phyloP scores from a whole-genome alignment of 768 basidiomycete genomes.

The Lactarius akahatsu region DNA sequence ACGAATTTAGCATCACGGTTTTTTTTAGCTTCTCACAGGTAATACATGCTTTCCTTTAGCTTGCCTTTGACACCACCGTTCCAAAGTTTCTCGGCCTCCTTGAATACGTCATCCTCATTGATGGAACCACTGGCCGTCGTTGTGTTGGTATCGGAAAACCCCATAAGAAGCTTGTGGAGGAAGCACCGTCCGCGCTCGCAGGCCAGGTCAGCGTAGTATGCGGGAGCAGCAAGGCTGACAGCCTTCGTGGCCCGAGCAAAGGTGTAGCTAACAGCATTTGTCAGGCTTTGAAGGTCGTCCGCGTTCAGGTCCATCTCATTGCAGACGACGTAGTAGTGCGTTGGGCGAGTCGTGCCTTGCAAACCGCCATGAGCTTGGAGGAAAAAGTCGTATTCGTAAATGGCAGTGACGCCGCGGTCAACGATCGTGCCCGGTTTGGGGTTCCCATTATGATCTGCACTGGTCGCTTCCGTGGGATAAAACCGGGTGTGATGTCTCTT shows the following conservation, averaged over 20 bases:
- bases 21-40: conserved; percentile 44
- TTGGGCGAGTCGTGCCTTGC: conserved; percentile 49
- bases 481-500: conserved; percentile 61
- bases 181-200: conserved; percentile 57
- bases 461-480: conserved; percentile 47
- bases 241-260: conserved; percentile 61
- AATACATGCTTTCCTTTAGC: conserved; percentile 75
- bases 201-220: conserved; percentile 49
- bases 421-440: conserved; percentile 55
- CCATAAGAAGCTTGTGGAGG: conserved; percentile 48
- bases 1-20: neutral
- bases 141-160: conserved; percentile 37
- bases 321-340: conserved; percentile 55
- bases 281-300: conserved; percentile 53
- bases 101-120: conserved; percentile 49
- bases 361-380: conserved; percentile 52
- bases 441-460: conserved; percentile 49
- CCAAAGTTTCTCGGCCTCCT: conserved; percentile 60
- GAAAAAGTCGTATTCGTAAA: conserved; percentile 58
- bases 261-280: conserved; percentile 53
- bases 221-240: conserved; percentile 46
- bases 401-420: conserved; percentile 52
- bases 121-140: conserved; percentile 40
- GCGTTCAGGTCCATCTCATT: conserved; percentile 53
- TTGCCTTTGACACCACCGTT: conserved; percentile 49